Evolutionary conservation across 148 eudicot genomes (phyloP), one percentile per base, ranked within the genome.

Genomic region (Drosera capensis): DNA sequence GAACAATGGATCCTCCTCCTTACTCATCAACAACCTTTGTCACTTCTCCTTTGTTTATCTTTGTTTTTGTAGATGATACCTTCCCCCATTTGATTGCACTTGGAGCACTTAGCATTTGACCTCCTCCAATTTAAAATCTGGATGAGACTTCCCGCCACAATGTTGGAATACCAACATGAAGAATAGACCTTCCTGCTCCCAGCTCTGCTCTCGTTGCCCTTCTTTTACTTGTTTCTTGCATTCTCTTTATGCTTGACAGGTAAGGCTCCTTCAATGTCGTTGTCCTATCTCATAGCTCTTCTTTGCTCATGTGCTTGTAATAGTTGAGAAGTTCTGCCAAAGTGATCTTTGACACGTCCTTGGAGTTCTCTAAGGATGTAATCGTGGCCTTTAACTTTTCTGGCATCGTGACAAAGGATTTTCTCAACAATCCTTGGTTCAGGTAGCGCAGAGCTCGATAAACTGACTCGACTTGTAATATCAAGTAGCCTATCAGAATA

Each of bases 161-260:
- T 30, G 49, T 22, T 22, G 31, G 26, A 48, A 54, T 6, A 30
- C n/a, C n/a, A n/a, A n/a, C n/a, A 38, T 35, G 58, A 42, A 30
- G 41, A 47, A 13, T 12, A 35, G 2, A 21, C 22, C 22, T 35
- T 49, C 15, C 11, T 14, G 8, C 1, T 26, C 25, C 11, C 22
- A 18, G 20, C 15, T 22, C 45, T 38, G 30, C 14, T 53, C 2
- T 23, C 52, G 11, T 39, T 23, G 16, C 5, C 23, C 8, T 5
- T 20, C 17, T 3, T 13, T 21, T 9, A 8, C 21, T 16, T 20
- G 7, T 2, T 14, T 8, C 30, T 25, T 28, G 8, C 16, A 31
- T 52, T 52, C 56, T 58, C 58, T 54, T 56, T 52, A 39, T 66
- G 64, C 65, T 66, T 66, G 56, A 59, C 71, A 30, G 18, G 47